These are phyloP conservation scores for Asterella californica DNA, from an alignment of 225 moss, liverwort and hornwort species.

Conservation along the genomic window DNA sequence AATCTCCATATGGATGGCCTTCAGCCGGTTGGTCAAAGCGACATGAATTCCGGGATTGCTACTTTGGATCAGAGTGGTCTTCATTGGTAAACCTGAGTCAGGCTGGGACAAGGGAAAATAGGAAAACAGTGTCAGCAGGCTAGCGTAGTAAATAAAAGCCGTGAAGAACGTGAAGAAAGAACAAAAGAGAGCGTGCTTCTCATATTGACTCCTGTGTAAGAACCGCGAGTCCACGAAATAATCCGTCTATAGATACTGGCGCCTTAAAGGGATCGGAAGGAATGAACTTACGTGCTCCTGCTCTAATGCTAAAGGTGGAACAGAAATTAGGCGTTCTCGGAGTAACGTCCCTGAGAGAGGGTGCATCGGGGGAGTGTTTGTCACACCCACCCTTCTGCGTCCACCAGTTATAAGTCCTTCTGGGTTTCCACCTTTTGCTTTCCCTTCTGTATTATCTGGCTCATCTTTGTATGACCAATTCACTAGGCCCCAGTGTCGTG, in stretches of 20 bases:
- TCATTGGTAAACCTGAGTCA: constrained; percentile 74
- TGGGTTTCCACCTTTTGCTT: constrained; percentile 42
- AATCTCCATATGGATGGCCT: constrained; percentile 71
- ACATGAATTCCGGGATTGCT: constrained; percentile 57
- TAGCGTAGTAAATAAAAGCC: background rate
- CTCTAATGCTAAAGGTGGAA: constrained; percentile 71
- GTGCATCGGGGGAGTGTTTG: constrained; percentile 59
- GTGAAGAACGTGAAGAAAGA: background rate
- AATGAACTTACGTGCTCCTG: constrained; percentile 62
- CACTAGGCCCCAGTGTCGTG: constrained; percentile 80
- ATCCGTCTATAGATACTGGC: background rate
- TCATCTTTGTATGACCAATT: constrained; percentile 83
- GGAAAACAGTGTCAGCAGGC: background rate
- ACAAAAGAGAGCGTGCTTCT: background rate
- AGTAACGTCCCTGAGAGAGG: constrained; percentile 67
- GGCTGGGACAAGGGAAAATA: constrained; percentile 47
- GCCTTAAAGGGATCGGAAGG: background rate
- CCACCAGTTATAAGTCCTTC: constrained; percentile 57
- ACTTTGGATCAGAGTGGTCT: constrained; percentile 65
- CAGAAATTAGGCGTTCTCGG: constrained; percentile 64
- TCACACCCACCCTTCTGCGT: constrained; percentile 46
- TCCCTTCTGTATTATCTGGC: constrained; percentile 57
- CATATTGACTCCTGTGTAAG: background rate
- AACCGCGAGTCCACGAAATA: background rate
- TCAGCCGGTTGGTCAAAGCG: constrained; percentile 58